Evolutionary conservation across 129 eudicot genomes (phyloP), one percentile per base, ranked within the genome.

Genomic region (Centella asiatica): DNA sequence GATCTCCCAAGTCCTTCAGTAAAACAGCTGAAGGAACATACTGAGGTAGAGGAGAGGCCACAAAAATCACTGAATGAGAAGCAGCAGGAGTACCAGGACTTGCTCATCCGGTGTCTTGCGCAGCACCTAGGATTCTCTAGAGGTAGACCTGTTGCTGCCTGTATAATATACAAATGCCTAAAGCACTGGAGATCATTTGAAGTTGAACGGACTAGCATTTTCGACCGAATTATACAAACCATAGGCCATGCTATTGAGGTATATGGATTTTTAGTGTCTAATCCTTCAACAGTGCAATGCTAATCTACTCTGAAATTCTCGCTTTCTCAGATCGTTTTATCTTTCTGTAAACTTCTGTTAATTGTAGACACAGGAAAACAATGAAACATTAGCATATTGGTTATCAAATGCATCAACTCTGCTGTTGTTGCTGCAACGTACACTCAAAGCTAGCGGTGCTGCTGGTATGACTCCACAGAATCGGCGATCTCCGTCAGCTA

Each of bases 221-320:
- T 87, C 78, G 96, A 92, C 76, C 73, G 82, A 32, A 82, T 87
- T 65, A 87, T 83, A 67, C 95, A 92, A 70, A 84, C 95, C 71
- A 92, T 87, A 42, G 96, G 96, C 73, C 84, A 82, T 25, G 94
- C 90, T 57, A 87, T 92, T 40, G 98, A 92, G 95, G 98, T 92
- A 68, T 32, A 28, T 67, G 52, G 34, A 51, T 24, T 47, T 69
- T 2, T 26, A 25, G n/a, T 27, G 32, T 37, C 60, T 10, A 6
- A 27, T 46, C n/a, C n/a, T 44, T 25, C 10, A 36, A 18, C 50
- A 40, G 40, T 55, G 61, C 62, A 62, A 29, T 58, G 28, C 46
- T 33, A 33, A 40, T 2, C 47, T 42, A 42, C 18, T 7, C 12
- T 32, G 4, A 32, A 32, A n/a, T 32, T 0, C 6, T 9, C 0